Percentiles rank a stretch among this genome's conserved stretches.
phyloP scores from a whole-genome alignment of 805 yeast genomes.

The Ogataea trehaloabstinens region DNA sequence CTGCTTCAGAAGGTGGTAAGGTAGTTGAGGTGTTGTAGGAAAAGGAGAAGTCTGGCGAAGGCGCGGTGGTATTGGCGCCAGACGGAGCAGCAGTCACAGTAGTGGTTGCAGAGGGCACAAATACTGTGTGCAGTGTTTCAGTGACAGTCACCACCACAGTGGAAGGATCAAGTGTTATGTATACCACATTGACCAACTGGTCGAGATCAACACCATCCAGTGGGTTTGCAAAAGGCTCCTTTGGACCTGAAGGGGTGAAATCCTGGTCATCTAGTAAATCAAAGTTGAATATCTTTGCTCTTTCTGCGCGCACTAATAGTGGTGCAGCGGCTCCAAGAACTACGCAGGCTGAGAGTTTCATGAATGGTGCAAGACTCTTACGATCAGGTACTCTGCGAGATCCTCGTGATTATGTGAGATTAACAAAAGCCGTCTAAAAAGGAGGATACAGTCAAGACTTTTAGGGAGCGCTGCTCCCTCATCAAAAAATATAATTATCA shows the following conservation, averaged over 20 bases:
- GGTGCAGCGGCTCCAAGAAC: constrained; percentile 6
- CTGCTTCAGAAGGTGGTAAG: not conserved
- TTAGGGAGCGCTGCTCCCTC: too few relatives aligned
- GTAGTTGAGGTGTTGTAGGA: not conserved
- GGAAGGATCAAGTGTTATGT: constrained; percentile 24
- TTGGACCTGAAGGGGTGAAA: constrained; percentile 2
- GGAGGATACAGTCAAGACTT: too few relatives aligned
- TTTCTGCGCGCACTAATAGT: constrained; percentile 12
- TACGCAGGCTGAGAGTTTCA: constrained; percentile 8
- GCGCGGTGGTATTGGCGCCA: not conserved
- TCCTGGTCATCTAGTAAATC: constrained; percentile 17
- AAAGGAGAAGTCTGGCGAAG: constrained; percentile 1
- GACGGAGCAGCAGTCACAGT: constrained; percentile 15
- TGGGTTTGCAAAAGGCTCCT: constrained; percentile 7
- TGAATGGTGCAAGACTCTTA: too few relatives aligned
- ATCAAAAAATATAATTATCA: too few relatives aligned
- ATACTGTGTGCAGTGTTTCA: constrained; percentile 16
- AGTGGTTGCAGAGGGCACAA: constrained; percentile 11
- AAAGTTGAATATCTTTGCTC: constrained; percentile 19
- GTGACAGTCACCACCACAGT: constrained; percentile 28
- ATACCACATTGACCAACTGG: constrained; percentile 23
- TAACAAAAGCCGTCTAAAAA: too few relatives aligned
- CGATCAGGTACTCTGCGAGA: too few relatives aligned
- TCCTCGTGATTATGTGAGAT: not conserved
- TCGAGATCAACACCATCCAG: constrained; percentile 18